Base-by-base conservation (phyloP, 225 moss, liverwort and hornwort species). In the Asterella californica region DNA sequence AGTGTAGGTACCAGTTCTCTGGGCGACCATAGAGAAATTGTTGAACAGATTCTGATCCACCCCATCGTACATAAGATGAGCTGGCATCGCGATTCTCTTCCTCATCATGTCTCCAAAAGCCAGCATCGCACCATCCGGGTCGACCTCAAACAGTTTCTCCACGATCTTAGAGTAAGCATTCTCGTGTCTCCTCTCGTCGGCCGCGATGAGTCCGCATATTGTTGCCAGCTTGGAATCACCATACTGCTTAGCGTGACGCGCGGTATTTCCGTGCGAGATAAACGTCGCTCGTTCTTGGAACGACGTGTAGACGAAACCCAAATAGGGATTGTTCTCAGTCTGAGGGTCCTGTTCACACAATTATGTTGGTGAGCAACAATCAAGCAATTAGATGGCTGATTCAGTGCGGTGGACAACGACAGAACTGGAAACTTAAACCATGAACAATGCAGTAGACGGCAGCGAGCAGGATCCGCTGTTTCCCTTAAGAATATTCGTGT, bases 211-310 rank as follows among this genome's bases (percentile, higher is more conserved):
- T 15, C 92, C 92, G 48, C 92, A 92, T 4, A 92, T 84, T 0
- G 84, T 88, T 3, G 91, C 92, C 79, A 92, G 29, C 86, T 89
- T 92, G 32, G 47, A 70, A 74, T 92, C 91, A 29, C 95, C 95
- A 38, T 81, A 80, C 0, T 87, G 84, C 86, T 95, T 95, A 2
- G 95, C 95, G 63, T 95, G 95, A 34, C 95, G 87, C 6, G 95
- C 95, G 4, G 95, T 95, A 68, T 95, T 95, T 0, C 95, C 93
- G 64, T 95, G 95, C 4, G 95, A 95, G 36, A 95, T 89, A 73
- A 95, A 95, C 7, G 95, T 95, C 9, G 92, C 92, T 61, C 92
- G 86, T 80, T 92, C 92, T 61, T 92, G 92, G 57, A 92, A 92
- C 14, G 92, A 72, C 0, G 92, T 90, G 82, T 92, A 92, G 29